Conservation (phyloP, 2,329 filamentous ascomycete genomes). For the Cytospora piceicola region DNA sequence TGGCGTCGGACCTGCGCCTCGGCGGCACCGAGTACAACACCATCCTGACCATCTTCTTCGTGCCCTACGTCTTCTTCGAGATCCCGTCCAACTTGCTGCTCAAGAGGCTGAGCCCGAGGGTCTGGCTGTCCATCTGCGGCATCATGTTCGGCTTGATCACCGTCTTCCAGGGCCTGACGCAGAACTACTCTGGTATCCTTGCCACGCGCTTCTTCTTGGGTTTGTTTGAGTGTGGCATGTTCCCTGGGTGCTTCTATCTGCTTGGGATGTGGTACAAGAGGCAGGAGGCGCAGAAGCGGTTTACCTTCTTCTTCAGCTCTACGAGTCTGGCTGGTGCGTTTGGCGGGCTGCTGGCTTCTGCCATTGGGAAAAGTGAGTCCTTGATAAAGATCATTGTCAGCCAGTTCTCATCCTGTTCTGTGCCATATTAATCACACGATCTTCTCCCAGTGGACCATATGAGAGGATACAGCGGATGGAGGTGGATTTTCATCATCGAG, state of each 20-base stretch:
- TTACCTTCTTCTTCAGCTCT: constrained; percentile 89
- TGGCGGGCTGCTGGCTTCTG: constrained; percentile 81
- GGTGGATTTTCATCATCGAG: constrained; percentile 84
- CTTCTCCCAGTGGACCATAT: constrained; percentile 62
- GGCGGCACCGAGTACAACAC: constrained; percentile 69
- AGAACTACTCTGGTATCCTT: constrained; percentile 77
- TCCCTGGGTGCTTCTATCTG: constrained; percentile 66
- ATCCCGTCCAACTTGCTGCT: constrained; percentile 75
- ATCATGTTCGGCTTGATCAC: constrained; percentile 79
- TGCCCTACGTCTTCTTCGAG: constrained; percentile 74
- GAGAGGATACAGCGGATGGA: constrained; percentile 71
- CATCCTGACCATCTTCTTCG: constrained; percentile 79
- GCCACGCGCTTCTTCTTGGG: constrained; percentile 86
- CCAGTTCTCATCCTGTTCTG: not conserved
- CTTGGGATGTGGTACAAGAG: constrained; percentile 91
- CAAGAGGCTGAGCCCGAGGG: constrained; percentile 66
- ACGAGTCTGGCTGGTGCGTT: constrained; percentile 83
- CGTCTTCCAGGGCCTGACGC: constrained; percentile 75
- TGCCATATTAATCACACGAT: not conserved
- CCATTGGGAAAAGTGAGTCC: constrained; percentile 73
- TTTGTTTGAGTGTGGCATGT: constrained; percentile 75
- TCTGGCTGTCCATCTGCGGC: constrained; percentile 83
- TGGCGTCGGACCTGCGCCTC: constrained; percentile 66
- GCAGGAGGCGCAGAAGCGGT: constrained; percentile 85
- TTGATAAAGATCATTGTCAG: not conserved